Evolutionary conservation across 208 protist species (phyloP).

Genomic region (Acanthamoeba royreba): DNA sequence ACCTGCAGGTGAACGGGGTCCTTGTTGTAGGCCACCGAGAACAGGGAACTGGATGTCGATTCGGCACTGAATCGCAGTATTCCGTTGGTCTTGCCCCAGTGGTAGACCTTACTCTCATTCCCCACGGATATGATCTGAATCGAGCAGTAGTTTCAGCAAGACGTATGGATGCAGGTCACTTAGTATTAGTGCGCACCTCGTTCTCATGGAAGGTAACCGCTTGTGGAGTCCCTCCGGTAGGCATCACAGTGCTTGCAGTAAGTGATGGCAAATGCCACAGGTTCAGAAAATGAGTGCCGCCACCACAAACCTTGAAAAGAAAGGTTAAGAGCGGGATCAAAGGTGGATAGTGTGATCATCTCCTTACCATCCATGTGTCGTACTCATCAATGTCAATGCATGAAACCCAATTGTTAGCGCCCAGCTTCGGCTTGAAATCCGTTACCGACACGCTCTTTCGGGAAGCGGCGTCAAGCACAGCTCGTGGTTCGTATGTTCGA

Average conservation of each 20-base stretch:
- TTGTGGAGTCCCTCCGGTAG: background rate
- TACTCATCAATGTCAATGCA: background rate
- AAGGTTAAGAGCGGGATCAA: background rate
- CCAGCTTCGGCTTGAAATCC: background rate
- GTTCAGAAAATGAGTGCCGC: background rate
- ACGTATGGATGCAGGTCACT: background rate
- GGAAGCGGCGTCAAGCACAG: background rate
- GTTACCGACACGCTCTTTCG: background rate
- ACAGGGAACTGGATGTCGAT: background rate
- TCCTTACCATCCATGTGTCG: background rate
- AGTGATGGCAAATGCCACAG: slow-evolving; percentile 1
- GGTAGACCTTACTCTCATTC: background rate
- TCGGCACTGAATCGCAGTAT: background rate
- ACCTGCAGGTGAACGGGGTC: background rate
- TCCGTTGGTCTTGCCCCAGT: background rate
- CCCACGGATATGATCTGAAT: background rate
- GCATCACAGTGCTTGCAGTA: background rate
- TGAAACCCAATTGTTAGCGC: background rate
- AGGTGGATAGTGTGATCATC: background rate
- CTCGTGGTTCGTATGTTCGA: background rate
- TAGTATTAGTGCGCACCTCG: background rate
- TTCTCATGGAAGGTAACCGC: background rate
- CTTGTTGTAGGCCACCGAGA: background rate
- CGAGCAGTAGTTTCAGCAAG: too few species aligned
- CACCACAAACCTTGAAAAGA: background rate